Evolutionary conservation across 768 basidiomycete genomes (phyloP).

Genomic region (Lactarius hengduanensis): DNA sequence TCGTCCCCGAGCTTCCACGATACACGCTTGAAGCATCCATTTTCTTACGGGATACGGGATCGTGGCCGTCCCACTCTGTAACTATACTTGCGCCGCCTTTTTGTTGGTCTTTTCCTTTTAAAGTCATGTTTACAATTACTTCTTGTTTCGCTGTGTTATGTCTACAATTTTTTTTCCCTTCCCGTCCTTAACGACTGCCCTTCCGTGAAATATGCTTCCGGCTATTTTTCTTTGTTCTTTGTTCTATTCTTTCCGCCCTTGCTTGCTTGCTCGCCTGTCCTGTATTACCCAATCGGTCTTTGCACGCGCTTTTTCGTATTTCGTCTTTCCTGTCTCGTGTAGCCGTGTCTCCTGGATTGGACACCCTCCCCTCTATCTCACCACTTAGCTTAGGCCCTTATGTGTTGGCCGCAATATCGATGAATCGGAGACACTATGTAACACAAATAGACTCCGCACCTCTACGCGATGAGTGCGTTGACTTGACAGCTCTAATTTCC

Average conservation of each 20-base stretch:
- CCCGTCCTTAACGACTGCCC: constrained; percentile 17
- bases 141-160: constrained; percentile 27
- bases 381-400: constrained; percentile 12
- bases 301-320: constrained; percentile 15
- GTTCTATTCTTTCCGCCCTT: constrained; percentile 1
- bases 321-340: constrained; percentile 22
- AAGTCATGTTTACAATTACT: constrained; percentile 20
- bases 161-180: constrained; percentile 7
- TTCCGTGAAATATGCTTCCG: constrained; percentile 26
- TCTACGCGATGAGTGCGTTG: constrained; percentile 7
- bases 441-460: constrained; percentile 22
- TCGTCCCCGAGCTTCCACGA: constrained; percentile 9
- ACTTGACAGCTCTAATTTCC: neutral
- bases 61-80: constrained; percentile 19
- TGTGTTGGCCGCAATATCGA: constrained; percentile 17
- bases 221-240: constrained; percentile 13
- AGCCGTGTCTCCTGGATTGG: constrained; percentile 27
- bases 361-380: constrained; percentile 24
- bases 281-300: constrained; percentile 28
- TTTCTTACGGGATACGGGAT: constrained; percentile 9
- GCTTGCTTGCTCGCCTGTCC: constrained; percentile 18
- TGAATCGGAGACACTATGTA: constrained; percentile 27
- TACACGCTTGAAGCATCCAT: constrained; percentile 9
- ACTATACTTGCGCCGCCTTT: constrained; percentile 20
- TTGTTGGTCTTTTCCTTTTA: constrained; percentile 14